These are phyloP conservation scores for Boletellus sp. DNA, from an alignment of 1,284 basidiomycete genomes.

Conservation along the genomic window DNA sequence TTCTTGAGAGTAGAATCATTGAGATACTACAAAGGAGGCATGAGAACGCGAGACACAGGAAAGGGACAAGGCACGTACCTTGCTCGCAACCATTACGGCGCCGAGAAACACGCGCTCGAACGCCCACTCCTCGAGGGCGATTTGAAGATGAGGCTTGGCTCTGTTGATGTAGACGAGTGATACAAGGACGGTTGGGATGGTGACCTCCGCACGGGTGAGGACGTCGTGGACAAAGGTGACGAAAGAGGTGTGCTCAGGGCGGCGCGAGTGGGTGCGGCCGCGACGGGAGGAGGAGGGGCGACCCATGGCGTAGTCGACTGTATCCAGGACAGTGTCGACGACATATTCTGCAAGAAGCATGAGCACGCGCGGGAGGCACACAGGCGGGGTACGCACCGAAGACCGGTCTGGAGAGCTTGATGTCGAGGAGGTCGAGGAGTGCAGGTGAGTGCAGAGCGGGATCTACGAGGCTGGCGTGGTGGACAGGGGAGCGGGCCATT, in stretches of 20 bases:
- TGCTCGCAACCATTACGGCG: conserved; percentile 67
- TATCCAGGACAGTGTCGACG: conserved; percentile 61
- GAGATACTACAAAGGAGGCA: conserved; percentile 46
- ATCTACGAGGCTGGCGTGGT: conserved; percentile 62
- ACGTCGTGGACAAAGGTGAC: conserved; percentile 60
- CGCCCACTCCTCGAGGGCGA: conserved; percentile 76
- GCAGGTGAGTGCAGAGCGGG: conserved; percentile 56
- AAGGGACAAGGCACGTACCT: conserved; percentile 43
- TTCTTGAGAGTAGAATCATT: conserved; percentile 77
- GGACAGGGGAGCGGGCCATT: conserved; percentile 40
- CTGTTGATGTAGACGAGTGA: conserved; percentile 68
- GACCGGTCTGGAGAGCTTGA: conserved; percentile 54
- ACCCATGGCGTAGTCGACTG: conserved; percentile 69
- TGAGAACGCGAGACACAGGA: conserved; percentile 17
- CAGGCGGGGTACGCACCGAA: conserved; percentile 48
- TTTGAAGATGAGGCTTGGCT: conserved; percentile 68
- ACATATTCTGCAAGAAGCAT: conserved; percentile 52
- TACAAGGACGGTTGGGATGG: conserved; percentile 58
- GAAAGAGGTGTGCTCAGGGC: conserved; percentile 53
- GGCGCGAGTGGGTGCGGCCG: conserved; percentile 45
- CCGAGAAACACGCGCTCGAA: conserved; percentile 72
- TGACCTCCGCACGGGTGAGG: conserved; percentile 63
- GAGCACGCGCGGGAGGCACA: background rate
- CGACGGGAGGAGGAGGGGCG: conserved; percentile 51
- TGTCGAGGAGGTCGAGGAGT: conserved; percentile 58